These are phyloP conservation scores for Penicillium sp. DNA, from an alignment of 2,329 filamentous ascomycete genomes.

Conservation along the genomic window DNA sequence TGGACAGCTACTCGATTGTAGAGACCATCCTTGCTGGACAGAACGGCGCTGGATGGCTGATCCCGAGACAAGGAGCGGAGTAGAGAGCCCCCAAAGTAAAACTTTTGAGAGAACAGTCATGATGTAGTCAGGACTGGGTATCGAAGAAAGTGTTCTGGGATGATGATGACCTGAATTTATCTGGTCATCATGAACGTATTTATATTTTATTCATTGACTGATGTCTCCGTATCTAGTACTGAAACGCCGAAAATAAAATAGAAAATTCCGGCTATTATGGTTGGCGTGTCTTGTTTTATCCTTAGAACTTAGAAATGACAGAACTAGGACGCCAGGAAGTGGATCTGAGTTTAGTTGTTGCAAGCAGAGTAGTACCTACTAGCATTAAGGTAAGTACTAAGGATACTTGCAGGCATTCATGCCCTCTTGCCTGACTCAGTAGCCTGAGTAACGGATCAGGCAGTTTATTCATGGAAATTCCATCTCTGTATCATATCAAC, in stretches of 20 bases:
- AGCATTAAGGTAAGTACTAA: too few relatives aligned
- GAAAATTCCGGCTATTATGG: constrained; percentile 4
- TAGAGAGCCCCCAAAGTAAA: background rate
- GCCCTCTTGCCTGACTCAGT: too few relatives aligned
- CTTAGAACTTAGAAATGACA: background rate
- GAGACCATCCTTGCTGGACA: constrained; percentile 10
- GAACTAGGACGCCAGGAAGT: background rate
- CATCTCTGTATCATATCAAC: background rate
- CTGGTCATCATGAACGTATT: background rate
- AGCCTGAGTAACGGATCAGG: too few relatives aligned
- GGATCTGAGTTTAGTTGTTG: background rate
- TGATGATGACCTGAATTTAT: background rate
- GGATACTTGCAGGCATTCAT: too few relatives aligned
- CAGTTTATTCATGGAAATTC: too few relatives aligned
- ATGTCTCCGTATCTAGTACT: background rate
- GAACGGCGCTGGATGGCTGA: constrained; percentile 1
- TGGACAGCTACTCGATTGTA: constrained; percentile 7
- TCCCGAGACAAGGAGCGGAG: background rate
- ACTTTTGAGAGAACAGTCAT: background rate
- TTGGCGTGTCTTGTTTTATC: background rate
- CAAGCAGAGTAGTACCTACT: background rate
- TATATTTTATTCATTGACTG: background rate
- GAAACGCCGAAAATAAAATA: constrained; percentile 2
- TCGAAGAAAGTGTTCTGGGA: background rate
- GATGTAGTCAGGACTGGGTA: background rate